phyloP scores from a whole-genome alignment of 352 stramenopile species.

The Pythium biforme region DNA sequence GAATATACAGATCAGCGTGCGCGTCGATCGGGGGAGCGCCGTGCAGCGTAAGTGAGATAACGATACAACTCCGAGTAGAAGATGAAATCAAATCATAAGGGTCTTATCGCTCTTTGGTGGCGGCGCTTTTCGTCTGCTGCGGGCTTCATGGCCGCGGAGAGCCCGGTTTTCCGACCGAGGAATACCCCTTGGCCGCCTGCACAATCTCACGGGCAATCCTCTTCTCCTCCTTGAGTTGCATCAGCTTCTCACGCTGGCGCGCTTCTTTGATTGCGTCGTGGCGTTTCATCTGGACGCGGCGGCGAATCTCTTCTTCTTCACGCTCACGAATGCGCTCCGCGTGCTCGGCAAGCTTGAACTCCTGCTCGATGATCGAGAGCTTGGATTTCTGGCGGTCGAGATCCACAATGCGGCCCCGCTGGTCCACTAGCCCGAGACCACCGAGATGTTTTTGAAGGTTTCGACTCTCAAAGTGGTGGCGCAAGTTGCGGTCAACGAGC shows the following conservation, averaged over 20 bases:
- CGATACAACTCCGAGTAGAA: neutral
- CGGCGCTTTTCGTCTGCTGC: neutral
- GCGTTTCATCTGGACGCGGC: constrained; percentile 87
- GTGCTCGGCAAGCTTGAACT: constrained; percentile 88
- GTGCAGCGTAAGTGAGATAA: constrained; percentile 28
- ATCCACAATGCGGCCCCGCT: constrained; percentile 86
- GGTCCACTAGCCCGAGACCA: constrained; percentile 82
- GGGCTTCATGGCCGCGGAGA: neutral
- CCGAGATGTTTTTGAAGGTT: constrained; percentile 78
- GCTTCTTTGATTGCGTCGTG: constrained; percentile 83
- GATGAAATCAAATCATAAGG: neutral
- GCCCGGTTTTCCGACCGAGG: constrained; percentile 36
- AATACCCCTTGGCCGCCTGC: constrained; percentile 65
- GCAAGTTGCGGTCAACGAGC: constrained; percentile 87
- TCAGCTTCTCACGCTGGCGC: constrained; percentile 75
- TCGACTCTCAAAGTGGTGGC: constrained; percentile 87
- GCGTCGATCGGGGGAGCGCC: neutral
- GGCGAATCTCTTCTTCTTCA: constrained; percentile 86
- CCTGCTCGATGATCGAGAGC: constrained; percentile 90
- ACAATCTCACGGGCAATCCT: constrained; percentile 86
- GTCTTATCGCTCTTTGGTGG: neutral
- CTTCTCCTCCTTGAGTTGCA: constrained; percentile 88
- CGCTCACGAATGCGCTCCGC: constrained; percentile 62
- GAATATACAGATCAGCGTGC: constrained; percentile 47
- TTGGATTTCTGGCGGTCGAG: constrained; percentile 88